Conservation (phyloP, 2,329 filamentous ascomycete species). For the Fusarium succisae region DNA sequence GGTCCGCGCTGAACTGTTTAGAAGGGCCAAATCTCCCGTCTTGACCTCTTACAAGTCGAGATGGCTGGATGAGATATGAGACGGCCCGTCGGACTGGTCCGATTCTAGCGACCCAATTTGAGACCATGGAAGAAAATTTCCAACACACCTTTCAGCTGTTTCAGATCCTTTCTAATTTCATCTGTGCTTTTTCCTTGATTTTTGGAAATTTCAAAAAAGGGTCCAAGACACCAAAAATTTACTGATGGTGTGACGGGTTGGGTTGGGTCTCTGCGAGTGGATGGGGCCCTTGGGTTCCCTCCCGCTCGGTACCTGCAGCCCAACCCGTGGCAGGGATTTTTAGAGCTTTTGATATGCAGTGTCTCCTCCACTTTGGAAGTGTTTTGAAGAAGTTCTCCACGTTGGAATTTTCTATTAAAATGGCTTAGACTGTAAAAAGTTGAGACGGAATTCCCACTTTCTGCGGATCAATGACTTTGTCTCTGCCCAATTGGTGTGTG, state of each 20-base stretch:
- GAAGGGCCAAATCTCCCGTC: slow-evolving; percentile 29
- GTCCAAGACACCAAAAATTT: slow-evolving; percentile 12
- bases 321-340: slow-evolving; percentile 29
- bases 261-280: slow-evolving; percentile 28
- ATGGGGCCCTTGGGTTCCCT: slow-evolving; percentile 34
- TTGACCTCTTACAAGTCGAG: slow-evolving; percentile 17
- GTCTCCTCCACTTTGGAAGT: slow-evolving; percentile 23
- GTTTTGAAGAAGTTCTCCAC: slow-evolving; percentile 8
- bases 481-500: slow-evolving; percentile 14
- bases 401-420: slow-evolving; percentile 9
- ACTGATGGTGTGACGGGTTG: slow-evolving; percentile 29
- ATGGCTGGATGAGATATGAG: slow-evolving; percentile 20
- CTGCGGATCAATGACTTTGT: slow-evolving; percentile 1
- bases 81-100: slow-evolving; percentile 20
- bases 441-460: slow-evolving; percentile 19
- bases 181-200: slow-evolving; percentile 18
- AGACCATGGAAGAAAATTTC: slow-evolving; percentile 10
- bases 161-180: neutral
- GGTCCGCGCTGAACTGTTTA: slow-evolving; percentile 23
- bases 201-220: slow-evolving; percentile 16
- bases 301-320: slow-evolving; percentile 38
- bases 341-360: slow-evolving; percentile 11
- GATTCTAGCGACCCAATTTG: slow-evolving; percentile 23
- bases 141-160: slow-evolving; percentile 2
- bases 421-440: slow-evolving; percentile 3